Base-by-base conservation (phyloP, 2,329 filamentous ascomycete genomes). In the Dactylonectria macrodidyma region DNA sequence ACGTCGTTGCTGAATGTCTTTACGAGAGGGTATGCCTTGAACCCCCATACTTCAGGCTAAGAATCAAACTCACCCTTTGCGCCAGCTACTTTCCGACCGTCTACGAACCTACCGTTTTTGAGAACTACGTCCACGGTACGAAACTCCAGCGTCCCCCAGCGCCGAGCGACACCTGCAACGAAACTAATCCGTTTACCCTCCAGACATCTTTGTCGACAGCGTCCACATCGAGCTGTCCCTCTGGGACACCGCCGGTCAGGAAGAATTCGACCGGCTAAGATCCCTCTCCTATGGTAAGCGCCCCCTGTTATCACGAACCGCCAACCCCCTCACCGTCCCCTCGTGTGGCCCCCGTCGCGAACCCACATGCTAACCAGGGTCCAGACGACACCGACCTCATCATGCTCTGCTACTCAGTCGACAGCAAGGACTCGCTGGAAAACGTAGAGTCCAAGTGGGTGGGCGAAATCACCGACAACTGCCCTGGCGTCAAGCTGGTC, bases 381-480 rank as follows among this genome's bases (percentile, higher is more conserved):
- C 22, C 12, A 88, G 86, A 92, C 73, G 96, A 99, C 80, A 99
- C 96, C 60, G 96, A 99, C 79, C 91, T 97, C 51, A 97, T 99
- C 77, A 98, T 99, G 93, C 93, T 99, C 75, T 99, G 96, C 86
- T 99, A 98, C 84, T 96, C 93, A 76, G 93, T 98, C 80, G 96
- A 99, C 83, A 97, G 94, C 80, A 94, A 93, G 74, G 95, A 98
- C 82, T 98, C 95, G 3, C 90, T 99, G 69, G 96, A 99, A 82
- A 99, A 99, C 88, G 95, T 99, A 69, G 95, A 97, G 82, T 95
- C 94, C 75, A 99, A 99, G 84, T 99, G 96, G 96, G 94, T 98
- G 5, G 93, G 94, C 70, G 96, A 99, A 83, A 99, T 99, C 73
- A 93, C 95, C 70, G 96, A 99, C 84, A 98, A 99, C 84, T 98